Evolutionary conservation across 306 rosid genomes (phyloP).

Genomic region (Pueraria montana): DNA sequence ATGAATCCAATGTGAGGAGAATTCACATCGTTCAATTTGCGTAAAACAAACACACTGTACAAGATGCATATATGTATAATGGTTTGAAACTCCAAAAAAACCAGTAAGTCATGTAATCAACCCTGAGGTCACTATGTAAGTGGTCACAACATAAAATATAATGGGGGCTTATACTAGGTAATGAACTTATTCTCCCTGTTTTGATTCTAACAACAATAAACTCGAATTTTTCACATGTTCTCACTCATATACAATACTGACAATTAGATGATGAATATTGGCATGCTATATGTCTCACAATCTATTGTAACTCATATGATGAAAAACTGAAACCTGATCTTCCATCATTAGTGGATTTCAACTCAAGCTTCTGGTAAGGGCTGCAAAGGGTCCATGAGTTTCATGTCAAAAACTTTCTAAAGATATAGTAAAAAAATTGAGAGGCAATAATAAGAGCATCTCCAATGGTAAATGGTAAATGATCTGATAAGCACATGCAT

Average conservation of each 20-base stretch:
- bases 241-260: conserved; percentile 24
- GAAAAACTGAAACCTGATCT: conserved; percentile 90
- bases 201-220: conserved; percentile 1
- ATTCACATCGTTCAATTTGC: background rate
- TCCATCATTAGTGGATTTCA: conserved; percentile 88
- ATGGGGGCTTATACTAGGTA: background rate
- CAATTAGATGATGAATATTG: conserved; percentile 5
- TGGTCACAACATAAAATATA: background rate
- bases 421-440: background rate
- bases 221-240: background rate
- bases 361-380: conserved; percentile 97
- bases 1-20: background rate
- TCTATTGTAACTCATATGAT: conserved; percentile 79
- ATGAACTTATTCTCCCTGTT: background rate
- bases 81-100: background rate
- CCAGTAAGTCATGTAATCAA: background rate
- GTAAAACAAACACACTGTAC: background rate
- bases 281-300: background rate
- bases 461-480: no score
- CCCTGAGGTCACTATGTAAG: background rate
- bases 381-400: conserved; percentile 64
- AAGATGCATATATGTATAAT: background rate
- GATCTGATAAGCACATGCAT: background rate
- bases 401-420: conserved; percentile 47
- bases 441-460: no score